Base-by-base conservation (phyloP, 192 early-diverging fungal species). In the Coemansia sp. region DNA sequence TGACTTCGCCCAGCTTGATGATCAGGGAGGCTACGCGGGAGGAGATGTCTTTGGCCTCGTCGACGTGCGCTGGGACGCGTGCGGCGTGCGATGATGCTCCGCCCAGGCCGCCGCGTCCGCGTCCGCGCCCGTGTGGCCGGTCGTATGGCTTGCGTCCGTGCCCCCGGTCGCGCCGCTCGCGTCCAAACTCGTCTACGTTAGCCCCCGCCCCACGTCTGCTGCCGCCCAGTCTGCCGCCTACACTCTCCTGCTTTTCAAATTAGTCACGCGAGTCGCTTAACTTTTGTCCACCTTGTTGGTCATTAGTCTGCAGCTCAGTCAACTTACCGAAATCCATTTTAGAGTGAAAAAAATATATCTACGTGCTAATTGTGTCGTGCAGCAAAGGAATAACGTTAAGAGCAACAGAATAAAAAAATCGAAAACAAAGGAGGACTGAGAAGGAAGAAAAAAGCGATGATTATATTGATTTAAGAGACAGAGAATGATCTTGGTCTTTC, bases 1-100 rank as follows among this genome's bases (percentile, higher is more conserved):
- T 85, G 71, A 85, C 88, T 70, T 90, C 86, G 24, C 88, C 88
- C 37, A 90, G 83, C 61, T 88, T 88, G 68, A 87, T 84, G 54
- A 90, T 90, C 24, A 90, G 73, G 42, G 84, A 80, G 42, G 83
- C 82, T 12, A 90, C 72, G 21, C 87, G 83, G 53, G 80, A 82
- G 52, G 87, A 84, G 52, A 87, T 82, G 51, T 88, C 87, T 21
- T 79, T 81, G 4, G 77, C 61, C 49, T 86, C 86, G 50, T 69
- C 70, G 6, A 34, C 45, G 6, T 30, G 62, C 13, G 43, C 46
- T 7, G 27, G 27, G 15, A 5, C 22, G 46, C 15, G n/a, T 11
- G 21, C 21, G 53, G 37, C 47, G 12, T n/a, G 14, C 9, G 25
- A 4, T 30, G 27, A 2, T 30, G 27, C 27, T 30, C 27, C 27